Percentiles rank a stretch among this genome's conserved stretches.
Conservation (phyloP, 2,329 filamentous ascomycete species). For the Hypoxylon sp. region DNA sequence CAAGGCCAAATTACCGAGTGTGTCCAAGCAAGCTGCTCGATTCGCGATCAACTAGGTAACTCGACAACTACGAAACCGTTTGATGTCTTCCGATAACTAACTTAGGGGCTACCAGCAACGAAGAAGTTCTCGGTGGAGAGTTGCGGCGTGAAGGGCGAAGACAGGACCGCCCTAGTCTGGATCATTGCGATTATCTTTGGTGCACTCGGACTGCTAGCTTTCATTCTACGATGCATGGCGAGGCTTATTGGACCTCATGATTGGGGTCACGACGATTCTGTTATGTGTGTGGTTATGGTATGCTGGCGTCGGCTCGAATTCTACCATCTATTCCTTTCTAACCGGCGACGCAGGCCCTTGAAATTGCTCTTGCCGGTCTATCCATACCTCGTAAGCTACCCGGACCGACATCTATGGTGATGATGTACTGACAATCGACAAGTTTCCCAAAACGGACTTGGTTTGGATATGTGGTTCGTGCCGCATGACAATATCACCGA, state of each 20-base stretch:
- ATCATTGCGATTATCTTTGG: constrained; percentile 51
- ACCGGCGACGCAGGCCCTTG: constrained; percentile 40
- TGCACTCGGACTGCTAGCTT: constrained; percentile 51
- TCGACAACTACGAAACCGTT: neutral
- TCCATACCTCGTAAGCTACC: constrained; percentile 50
- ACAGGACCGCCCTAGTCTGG: constrained; percentile 49
- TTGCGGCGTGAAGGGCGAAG: constrained; percentile 50
- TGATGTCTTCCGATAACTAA: constrained; percentile 5
- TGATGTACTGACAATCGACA: constrained; percentile 18
- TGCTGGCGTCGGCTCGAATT: neutral
- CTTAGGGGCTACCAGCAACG: constrained; percentile 44
- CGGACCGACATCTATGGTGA: neutral
- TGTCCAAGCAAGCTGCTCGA: constrained; percentile 48
- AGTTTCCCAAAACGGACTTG: constrained; percentile 60
- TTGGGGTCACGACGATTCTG: constrained; percentile 54
- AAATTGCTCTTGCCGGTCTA: constrained; percentile 45
- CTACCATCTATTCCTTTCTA: constrained; percentile 14
- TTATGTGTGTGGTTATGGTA: constrained; percentile 52
- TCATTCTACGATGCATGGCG: constrained; percentile 51
- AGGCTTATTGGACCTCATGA: constrained; percentile 50
- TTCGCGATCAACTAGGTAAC: constrained; percentile 49
- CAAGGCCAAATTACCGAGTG: constrained; percentile 48
- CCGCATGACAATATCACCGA: constrained; percentile 59
- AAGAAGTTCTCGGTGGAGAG: constrained; percentile 51
- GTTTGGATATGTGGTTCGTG: constrained; percentile 62